Base-by-base conservation (phyloP, 2,329 filamentous ascomycete genomes). In the Cytospora schulzeri region DNA sequence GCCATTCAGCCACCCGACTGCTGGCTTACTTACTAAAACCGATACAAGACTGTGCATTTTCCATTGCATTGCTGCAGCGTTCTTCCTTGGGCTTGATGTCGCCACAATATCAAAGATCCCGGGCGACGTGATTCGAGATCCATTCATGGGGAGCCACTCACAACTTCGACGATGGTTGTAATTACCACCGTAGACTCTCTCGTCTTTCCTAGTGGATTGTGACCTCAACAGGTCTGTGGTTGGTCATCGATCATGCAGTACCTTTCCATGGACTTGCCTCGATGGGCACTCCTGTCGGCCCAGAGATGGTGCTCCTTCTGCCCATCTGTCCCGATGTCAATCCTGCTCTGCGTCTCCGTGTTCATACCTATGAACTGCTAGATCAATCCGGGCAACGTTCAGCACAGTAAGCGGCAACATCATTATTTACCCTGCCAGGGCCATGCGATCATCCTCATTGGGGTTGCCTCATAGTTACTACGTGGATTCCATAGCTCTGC, bases 1-100 rank as follows among this genome's bases (percentile, higher is more conserved):
- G 62, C 69, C 68, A 57, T 66, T 68, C 70, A 5, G 4, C 9
- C 29, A 31, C 73, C n/a, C n/a, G 70, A 75, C 73, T 71, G 73
- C 67, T 53, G 61, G 33, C 38, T 51, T 41, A 33, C 38, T 17
- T 24, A 48, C n/a, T 12, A 9, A 41, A 41, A 3, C 19, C 19
- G 7, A 19, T 9, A 41, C 17, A 41, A n/a, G 17, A 41, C 38
- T 1, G 2, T 41, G 2, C 4, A 4, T 41, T 9, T n/a, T 8
- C 35, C n/a, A n/a, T n/a, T n/a, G n/a, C 19, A 41, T 17, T 41
- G 15, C 38, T n/a, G 38, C 38, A 41, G 38, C 38, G 19, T 41
- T 17, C 15, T 41, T 41, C 38, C 38, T 8, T 41, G 38, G 17
- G 5, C 19, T n/a, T 9, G 12, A n/a, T 17, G 17, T 19, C 38